Conservation (phyloP, 2,329 filamentous ascomycete genomes). For the Xylaria sp. region DNA sequence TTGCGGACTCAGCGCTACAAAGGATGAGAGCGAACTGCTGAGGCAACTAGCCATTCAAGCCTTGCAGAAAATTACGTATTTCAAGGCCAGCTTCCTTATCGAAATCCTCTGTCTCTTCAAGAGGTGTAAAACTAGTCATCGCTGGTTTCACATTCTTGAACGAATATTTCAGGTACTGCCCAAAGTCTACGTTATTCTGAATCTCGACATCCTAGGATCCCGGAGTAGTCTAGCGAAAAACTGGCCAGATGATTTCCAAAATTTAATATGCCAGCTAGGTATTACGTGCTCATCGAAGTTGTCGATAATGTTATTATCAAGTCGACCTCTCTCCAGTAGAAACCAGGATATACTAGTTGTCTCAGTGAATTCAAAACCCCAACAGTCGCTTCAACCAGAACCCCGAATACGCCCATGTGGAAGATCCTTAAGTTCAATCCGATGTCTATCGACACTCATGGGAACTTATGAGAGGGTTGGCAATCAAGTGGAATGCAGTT, state of each 20-base stretch:
- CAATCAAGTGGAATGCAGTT: not conserved
- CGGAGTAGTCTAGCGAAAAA: not conserved
- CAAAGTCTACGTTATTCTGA: not conserved
- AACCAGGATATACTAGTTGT: not conserved
- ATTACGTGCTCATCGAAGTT: constrained; percentile 1
- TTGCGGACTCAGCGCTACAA: not conserved
- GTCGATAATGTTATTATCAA: constrained; percentile 10
- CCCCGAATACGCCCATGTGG: not conserved
- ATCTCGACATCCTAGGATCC: not conserved
- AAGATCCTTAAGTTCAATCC: not conserved
- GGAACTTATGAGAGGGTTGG: not conserved
- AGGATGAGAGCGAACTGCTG: constrained; percentile 3
- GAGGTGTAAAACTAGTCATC: not conserved
- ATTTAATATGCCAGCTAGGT: constrained; percentile 1
- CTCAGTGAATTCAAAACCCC: not conserved
- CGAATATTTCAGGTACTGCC: not conserved
- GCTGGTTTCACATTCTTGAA: constrained; percentile 6
- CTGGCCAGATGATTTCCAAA: constrained; percentile 5
- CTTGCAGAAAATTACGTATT: not conserved
- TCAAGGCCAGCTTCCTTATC: not conserved
- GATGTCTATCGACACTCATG: not conserved
- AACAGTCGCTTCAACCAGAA: not conserved
- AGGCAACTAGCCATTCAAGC: constrained; percentile 11
- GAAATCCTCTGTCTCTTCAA: not conserved
- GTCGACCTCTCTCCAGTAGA: not conserved